phyloP scores from a whole-genome alignment of 2,329 filamentous ascomycete species.

The Aplosporella prunicola region DNA sequence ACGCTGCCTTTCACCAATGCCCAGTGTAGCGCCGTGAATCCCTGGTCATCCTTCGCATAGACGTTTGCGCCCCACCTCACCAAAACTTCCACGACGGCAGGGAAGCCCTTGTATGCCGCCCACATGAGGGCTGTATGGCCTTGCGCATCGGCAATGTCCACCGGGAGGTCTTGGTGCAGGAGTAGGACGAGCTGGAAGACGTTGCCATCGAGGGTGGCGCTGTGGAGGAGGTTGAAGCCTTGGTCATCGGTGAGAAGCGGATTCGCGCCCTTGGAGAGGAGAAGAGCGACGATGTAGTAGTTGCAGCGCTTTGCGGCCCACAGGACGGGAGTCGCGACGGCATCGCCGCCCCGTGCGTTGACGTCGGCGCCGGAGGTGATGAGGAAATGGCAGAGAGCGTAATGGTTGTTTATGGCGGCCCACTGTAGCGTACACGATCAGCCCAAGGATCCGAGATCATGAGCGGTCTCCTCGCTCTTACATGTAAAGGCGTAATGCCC shows the following conservation, averaged over 20 bases:
- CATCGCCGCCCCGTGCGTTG: slow-evolving; percentile 92
- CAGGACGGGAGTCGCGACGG: slow-evolving; percentile 83
- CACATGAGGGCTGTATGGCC: slow-evolving; percentile 96
- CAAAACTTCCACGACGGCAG: slow-evolving; percentile 83
- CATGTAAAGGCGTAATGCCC: slow-evolving; percentile 91
- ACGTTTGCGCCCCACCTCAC: slow-evolving; percentile 93
- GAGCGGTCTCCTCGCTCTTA: slow-evolving; percentile 36
- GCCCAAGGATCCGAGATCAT: too few relatives aligned
- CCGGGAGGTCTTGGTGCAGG: slow-evolving; percentile 88
- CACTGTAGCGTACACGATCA: slow-evolving; percentile 50
- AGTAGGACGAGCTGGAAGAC: slow-evolving; percentile 81
- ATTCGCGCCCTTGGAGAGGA: slow-evolving; percentile 85
- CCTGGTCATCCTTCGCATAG: slow-evolving; percentile 80
- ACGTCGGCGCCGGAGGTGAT: slow-evolving; percentile 79
- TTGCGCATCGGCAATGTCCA: slow-evolving; percentile 81
- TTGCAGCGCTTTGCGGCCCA: slow-evolving; percentile 96
- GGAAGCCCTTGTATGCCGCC: slow-evolving; percentile 96
- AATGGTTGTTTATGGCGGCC: slow-evolving; percentile 98
- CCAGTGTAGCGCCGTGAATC: slow-evolving; percentile 94
- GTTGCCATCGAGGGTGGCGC: slow-evolving; percentile 95
- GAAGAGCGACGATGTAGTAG: slow-evolving; percentile 90
- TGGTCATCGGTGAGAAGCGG: slow-evolving; percentile 86
- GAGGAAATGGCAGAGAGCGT: slow-evolving; percentile 92
- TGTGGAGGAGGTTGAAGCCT: slow-evolving; percentile 95
- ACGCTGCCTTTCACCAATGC: slow-evolving; percentile 87